These are phyloP conservation scores for Rhizopogon rudus DNA, from an alignment of 768 basidiomycete species.

Conservation along the genomic window DNA sequence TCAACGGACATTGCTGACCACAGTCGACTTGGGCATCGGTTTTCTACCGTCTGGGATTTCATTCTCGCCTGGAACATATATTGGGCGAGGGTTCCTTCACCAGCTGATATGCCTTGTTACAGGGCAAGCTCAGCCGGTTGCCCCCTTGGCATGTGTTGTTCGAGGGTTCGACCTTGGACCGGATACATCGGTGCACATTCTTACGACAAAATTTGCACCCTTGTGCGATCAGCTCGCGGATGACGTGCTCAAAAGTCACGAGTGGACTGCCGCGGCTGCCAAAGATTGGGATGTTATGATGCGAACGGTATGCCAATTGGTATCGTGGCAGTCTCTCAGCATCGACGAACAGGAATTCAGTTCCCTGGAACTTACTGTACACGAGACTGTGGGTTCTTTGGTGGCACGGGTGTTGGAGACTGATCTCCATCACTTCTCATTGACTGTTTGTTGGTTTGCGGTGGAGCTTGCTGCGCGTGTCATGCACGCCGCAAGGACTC, in stretches of 20 bases:
- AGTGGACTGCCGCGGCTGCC: slow-evolving; percentile 14
- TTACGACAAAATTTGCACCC: slow-evolving; percentile 41
- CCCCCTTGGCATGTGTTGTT: slow-evolving; percentile 27
- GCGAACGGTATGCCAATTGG: slow-evolving; percentile 37
- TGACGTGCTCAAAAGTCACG: slow-evolving; percentile 30
- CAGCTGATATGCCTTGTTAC: slow-evolving; percentile 45
- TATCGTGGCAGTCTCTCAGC: slow-evolving; percentile 40
- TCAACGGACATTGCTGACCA: slow-evolving; percentile 2
- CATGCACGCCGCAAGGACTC: slow-evolving; percentile 18
- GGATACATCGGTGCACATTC: slow-evolving; percentile 35
- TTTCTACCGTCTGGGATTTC: slow-evolving; percentile 46
- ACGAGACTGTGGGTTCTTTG: slow-evolving; percentile 34
- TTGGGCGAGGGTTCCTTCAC: slow-evolving; percentile 55
- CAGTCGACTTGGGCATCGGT: slow-evolving; percentile 46
- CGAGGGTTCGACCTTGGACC: slow-evolving; percentile 41
- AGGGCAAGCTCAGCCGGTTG: slow-evolving; percentile 16
- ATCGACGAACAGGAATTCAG: slow-evolving; percentile 28
- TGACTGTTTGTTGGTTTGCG: slow-evolving; percentile 57
- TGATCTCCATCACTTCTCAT: slow-evolving; percentile 28
- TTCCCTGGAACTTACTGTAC: slow-evolving; percentile 27
- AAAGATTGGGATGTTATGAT: slow-evolving; percentile 37
- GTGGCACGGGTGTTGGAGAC: slow-evolving; percentile 34
- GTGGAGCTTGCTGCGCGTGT: slow-evolving; percentile 52
- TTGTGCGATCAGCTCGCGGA: slow-evolving; percentile 41
- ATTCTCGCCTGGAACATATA: slow-evolving; percentile 48